Evolutionary conservation across 2,329 filamentous ascomycete genomes (phyloP).

Genomic region (Magnaporthiopsis poae): DNA sequence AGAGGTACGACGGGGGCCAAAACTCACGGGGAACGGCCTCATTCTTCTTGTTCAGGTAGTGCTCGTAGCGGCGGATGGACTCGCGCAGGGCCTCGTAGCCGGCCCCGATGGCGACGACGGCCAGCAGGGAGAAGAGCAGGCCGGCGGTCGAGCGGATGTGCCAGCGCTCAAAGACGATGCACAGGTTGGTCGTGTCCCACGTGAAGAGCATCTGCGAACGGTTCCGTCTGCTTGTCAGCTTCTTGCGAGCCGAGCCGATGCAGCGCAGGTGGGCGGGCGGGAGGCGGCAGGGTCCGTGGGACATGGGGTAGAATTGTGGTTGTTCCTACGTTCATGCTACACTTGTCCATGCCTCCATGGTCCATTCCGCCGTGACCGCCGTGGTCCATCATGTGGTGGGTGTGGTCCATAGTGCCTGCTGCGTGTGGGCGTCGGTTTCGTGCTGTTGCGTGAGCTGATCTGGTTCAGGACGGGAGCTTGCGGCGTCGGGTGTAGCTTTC

Average conservation of each 20-base stretch:
- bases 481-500: background rate
- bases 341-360: conserved; percentile 52
- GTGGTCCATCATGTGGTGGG: conserved; percentile 26
- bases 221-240: conserved; percentile 9
- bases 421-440: background rate
- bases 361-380: conserved; percentile 41
- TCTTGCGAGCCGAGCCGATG: background rate
- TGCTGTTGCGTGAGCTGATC: background rate
- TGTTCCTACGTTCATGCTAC: conserved; percentile 76
- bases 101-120: conserved; percentile 72
- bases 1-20: background rate
- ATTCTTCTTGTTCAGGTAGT: conserved; percentile 36
- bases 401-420: conserved; percentile 31
- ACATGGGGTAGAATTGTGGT: background rate
- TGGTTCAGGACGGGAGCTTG: background rate
- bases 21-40: conserved; percentile 46
- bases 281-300: background rate
- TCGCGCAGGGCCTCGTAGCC: conserved; percentile 86
- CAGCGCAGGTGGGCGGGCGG: too few relatives aligned
- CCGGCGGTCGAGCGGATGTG: conserved; percentile 65
- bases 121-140: conserved; percentile 72
- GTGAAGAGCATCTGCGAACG: conserved; percentile 72
- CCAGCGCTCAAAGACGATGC: conserved; percentile 91
- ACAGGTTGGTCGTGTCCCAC: conserved; percentile 86
- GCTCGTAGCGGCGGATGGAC: conserved; percentile 66